Base-by-base conservation (phyloP, 768 basidiomycete species). In the Lactarius akahatsu region DNA sequence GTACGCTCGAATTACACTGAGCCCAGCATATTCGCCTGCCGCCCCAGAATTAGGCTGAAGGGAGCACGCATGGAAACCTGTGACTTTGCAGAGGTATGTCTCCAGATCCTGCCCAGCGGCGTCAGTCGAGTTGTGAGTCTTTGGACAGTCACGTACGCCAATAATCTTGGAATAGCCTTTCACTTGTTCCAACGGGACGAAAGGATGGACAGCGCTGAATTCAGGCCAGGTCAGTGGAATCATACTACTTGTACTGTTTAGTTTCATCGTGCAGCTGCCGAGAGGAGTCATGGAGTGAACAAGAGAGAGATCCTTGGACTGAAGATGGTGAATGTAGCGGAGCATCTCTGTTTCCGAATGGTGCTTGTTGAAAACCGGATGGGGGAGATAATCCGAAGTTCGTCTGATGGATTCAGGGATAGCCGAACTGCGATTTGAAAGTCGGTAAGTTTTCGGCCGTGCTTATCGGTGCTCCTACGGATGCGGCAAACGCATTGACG, bases 21-120 rank as follows among this genome's bases (percentile, higher is more conserved):
- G 84, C n/a, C 97, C 97, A 38, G 97, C 86, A 72, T 96, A 99
- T 79, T 99, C 97, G 32, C 97, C 97, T 67, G 95, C 93, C 20
- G 97, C 97, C 54, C 97, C 97, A 16, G 97, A 98, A 77, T 99
- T 99, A 41, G 97, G 97, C 75, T 99, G 97, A n/a, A 99, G 83
- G 0, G 94, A 96, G 67, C 94, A 94, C 23, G 94, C 87, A 70
- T 93, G 85, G 80, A 98, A 97, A n/a, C 97, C 97, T 15, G 97
- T 98, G 66, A 98, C 92, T 73, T 84, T 90, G 82, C 92, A 93
- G 8, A 99, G 82, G 79, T 98, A 93, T 26, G 82, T 77, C 75
- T 96, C 94, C 64, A 99, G 81, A 80, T 98, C 97, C 91, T 94
- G 68, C n/a, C 47, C 34, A 63, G 23, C 55, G 1, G 11, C 18